A percentile compares a stretch with the other conserved stretches of the same genome.
Evolutionary conservation across 2,329 filamentous ascomycete genomes (phyloP).

Genomic region (Whalleya microplaca): DNA sequence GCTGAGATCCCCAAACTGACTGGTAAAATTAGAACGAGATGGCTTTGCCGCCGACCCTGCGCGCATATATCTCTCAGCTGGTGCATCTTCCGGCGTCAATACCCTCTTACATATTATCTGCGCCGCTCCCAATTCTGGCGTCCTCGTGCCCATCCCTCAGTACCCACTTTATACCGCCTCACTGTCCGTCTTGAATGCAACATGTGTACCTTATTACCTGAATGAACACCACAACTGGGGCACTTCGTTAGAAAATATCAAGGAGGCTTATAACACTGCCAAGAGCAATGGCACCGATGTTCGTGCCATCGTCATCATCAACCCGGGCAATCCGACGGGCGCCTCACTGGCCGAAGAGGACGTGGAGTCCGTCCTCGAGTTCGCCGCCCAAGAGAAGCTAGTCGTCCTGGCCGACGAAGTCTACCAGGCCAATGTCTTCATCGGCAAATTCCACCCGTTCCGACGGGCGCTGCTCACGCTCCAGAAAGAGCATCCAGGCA

Average conservation of each 20-base stretch:
- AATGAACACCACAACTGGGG: slow-evolving; percentile 88
- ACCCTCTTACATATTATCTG: slow-evolving; percentile 91
- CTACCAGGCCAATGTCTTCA: slow-evolving; percentile 98
- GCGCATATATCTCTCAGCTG: slow-evolving; percentile 87
- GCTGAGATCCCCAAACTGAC: slow-evolving; percentile 17
- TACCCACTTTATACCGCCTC: slow-evolving; percentile 98
- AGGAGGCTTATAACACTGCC: slow-evolving; percentile 72
- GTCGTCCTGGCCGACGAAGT: slow-evolving; percentile 96
- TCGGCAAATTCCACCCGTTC: slow-evolving; percentile 93
- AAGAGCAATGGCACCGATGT: slow-evolving; percentile 80
- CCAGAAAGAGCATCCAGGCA: slow-evolving; percentile 73
- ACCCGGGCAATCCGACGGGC: slow-evolving; percentile 96
- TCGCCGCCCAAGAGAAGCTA: slow-evolving; percentile 82
- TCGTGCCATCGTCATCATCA: slow-evolving; percentile 94
- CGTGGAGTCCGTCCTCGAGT: slow-evolving; percentile 81
- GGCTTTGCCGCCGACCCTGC: slow-evolving; percentile 81
- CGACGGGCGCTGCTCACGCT: slow-evolving; percentile 83
- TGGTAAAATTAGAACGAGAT: slow-evolving; percentile 66
- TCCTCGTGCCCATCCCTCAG: slow-evolving; percentile 94
- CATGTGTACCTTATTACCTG: slow-evolving; percentile 89
- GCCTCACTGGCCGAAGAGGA: slow-evolving; percentile 80
- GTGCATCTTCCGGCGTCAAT: slow-evolving; percentile 93
- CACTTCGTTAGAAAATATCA: slow-evolving; percentile 81
- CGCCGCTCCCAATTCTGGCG: slow-evolving; percentile 73
- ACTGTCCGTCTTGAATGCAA: slow-evolving; percentile 81